These are phyloP conservation scores for Colletotrichum sansevieriae DNA, from an alignment of 2,329 filamentous ascomycete genomes.

Conservation along the genomic window DNA sequence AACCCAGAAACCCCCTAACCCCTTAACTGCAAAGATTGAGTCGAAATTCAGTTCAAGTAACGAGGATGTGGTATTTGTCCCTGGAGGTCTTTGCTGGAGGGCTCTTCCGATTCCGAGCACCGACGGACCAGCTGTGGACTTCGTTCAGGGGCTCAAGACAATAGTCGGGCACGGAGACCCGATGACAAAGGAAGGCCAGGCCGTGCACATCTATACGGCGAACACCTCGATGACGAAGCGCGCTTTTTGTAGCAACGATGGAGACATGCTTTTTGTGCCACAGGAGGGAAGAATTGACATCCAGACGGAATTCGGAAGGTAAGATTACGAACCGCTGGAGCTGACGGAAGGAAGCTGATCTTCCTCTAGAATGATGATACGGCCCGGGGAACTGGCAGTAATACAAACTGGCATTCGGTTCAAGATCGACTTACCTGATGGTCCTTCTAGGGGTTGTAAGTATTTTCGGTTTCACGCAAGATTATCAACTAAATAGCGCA, in stretches of 20 bases:
- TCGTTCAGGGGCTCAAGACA: slow-evolving; percentile 62
- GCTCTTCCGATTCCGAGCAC: slow-evolving; percentile 48
- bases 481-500: slow-evolving; percentile 27
- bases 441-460: slow-evolving; percentile 66
- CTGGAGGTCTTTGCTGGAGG: slow-evolving; percentile 57
- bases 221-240: slow-evolving; percentile 60
- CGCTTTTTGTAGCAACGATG: slow-evolving; percentile 68
- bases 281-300: slow-evolving; percentile 74
- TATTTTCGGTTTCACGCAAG: slow-evolving; percentile 1
- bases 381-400: slow-evolving; percentile 74
- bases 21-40: slow-evolving; percentile 39
- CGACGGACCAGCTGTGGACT: slow-evolving; percentile 52
- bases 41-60: slow-evolving; percentile 56
- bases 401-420: slow-evolving; percentile 75
- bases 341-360: neutral
- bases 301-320: slow-evolving; percentile 74
- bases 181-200: slow-evolving; percentile 62
- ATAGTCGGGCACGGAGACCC: slow-evolving; percentile 64
- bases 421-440: slow-evolving; percentile 66
- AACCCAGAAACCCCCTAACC: neutral
- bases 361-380: slow-evolving; percentile 56
- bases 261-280: slow-evolving; percentile 74
- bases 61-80: slow-evolving; percentile 53
- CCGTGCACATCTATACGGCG: slow-evolving; percentile 62
- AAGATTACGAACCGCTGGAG: slow-evolving; percentile 7